Evolutionary conservation across 2,329 filamentous ascomycete genomes (phyloP).

Genomic region (Lizonia empirigonia): DNA sequence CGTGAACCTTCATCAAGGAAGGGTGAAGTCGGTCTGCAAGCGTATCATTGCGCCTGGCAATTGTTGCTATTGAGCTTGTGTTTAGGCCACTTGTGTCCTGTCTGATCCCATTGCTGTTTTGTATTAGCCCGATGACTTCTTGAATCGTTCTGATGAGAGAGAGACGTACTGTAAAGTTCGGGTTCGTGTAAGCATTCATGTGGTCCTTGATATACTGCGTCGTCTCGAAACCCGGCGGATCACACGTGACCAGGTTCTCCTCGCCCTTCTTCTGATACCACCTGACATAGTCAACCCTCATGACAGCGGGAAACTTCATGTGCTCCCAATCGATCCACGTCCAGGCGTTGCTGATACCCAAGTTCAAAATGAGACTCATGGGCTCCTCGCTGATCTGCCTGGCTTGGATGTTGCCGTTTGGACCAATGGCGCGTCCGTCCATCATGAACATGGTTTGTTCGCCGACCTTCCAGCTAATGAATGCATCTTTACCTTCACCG

Average conservation of each 20-base stretch:
- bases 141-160: not conserved
- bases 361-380: conserved; percentile 60
- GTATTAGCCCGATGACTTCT: not conserved
- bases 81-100: conserved; percentile 49
- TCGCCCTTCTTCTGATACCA: conserved; percentile 60
- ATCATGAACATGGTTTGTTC: conserved; percentile 58
- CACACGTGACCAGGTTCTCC: conserved; percentile 58
- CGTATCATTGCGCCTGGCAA: conserved; percentile 27
- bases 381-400: conserved; percentile 59
- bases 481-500: conserved; percentile 52
- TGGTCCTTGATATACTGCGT: conserved; percentile 58
- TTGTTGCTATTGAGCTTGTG: conserved; percentile 51
- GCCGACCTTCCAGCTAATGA: conserved; percentile 60
- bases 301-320: conserved; percentile 57
- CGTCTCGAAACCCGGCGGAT: conserved; percentile 60
- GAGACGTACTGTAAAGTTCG: conserved; percentile 57
- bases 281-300: conserved; percentile 62
- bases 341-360: conserved; percentile 60
- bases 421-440: conserved; percentile 58
- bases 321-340: conserved; percentile 53
- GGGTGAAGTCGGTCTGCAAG: not conserved
- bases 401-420: conserved; percentile 59
- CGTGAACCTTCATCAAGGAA: not conserved
- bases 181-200: conserved; percentile 55
- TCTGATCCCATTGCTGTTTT: conserved; percentile 41